These are phyloP conservation scores for Craterostigma plantagineum DNA, from an alignment of 257 asterid species.

Conservation along the genomic window DNA sequence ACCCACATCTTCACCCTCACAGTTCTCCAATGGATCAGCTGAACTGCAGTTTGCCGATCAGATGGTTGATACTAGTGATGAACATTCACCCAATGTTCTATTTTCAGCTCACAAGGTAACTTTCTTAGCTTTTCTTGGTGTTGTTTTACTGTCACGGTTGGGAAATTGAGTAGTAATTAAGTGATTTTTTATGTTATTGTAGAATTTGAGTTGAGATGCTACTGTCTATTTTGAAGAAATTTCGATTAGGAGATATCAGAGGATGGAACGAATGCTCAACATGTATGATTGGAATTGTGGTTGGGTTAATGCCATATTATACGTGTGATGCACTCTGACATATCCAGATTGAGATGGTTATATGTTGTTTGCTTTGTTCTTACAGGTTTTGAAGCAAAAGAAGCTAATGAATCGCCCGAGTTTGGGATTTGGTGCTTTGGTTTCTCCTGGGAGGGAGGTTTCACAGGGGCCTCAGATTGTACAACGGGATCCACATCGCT, in stretches of 20 bases:
- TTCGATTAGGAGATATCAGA: too few relatives aligned
- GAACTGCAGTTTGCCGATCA: slow-evolving; percentile 24
- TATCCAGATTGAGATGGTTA: slow-evolving; percentile 4
- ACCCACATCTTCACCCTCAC: slow-evolving; percentile 62
- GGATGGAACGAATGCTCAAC: too few relatives aligned
- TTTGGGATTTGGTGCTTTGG: slow-evolving; percentile 84
- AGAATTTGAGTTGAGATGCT: too few relatives aligned
- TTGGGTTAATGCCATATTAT: too few relatives aligned
- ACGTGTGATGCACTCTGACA: neutral
- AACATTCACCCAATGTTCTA: slow-evolving; percentile 50
- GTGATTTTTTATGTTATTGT: neutral
- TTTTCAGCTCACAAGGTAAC: slow-evolving; percentile 87
- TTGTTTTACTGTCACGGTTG: neutral
- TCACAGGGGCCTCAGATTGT: slow-evolving; percentile 80
- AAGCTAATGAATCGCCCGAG: slow-evolving; percentile 68
- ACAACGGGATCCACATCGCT: slow-evolving; percentile 84
- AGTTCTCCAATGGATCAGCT: slow-evolving; percentile 48
- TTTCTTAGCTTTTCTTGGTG: neutral
- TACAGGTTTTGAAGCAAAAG: slow-evolving; percentile 75
- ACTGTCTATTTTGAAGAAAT: too few relatives aligned
- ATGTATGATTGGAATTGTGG: too few relatives aligned
- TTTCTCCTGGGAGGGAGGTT: slow-evolving; percentile 74
- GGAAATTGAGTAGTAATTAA: neutral
- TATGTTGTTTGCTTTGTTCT: slow-evolving; percentile 3
- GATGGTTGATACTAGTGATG: slow-evolving; percentile 26